Conservation (phyloP, 495 filamentous ascomycete genomes). For the Neurospora pannonica region DNA sequence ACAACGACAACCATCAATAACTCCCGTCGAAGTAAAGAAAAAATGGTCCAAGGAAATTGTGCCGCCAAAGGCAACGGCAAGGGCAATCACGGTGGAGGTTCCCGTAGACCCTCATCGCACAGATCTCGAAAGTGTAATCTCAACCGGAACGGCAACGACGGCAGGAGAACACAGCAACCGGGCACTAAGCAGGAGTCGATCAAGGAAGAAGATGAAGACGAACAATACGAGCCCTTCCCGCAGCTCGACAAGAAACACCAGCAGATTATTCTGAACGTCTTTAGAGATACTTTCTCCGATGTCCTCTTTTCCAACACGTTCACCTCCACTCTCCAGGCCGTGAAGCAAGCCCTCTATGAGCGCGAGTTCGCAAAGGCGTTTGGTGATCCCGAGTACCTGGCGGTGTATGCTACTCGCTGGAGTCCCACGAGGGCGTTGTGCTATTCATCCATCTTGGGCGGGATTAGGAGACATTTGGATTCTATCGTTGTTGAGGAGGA, state of each 20-base stretch:
- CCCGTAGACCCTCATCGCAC: not conserved
- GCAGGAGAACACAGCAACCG: not conserved
- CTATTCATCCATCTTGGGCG: constrained; percentile 58
- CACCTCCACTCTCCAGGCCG: constrained; percentile 52
- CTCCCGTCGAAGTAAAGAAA: too few species aligned
- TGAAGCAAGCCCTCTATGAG: constrained; percentile 77
- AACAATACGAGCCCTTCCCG: constrained; percentile 4
- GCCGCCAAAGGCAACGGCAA: not conserved
- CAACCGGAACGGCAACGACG: not conserved
- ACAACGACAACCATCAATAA: not conserved
- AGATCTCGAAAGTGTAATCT: not conserved
- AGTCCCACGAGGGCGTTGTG: constrained; percentile 73
- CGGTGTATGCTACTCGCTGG: constrained; percentile 81
- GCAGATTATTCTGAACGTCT: constrained; percentile 70
- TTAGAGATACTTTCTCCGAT: constrained; percentile 50
- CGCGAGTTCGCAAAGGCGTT: constrained; percentile 79
- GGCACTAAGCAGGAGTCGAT: not conserved
- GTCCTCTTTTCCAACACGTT: constrained; percentile 30
- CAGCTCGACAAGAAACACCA: constrained; percentile 38
- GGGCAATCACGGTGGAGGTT: not conserved
- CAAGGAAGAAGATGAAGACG: constrained; percentile 6
- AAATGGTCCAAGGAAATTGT: not conserved
- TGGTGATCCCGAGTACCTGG: constrained; percentile 52
- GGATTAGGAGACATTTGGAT: constrained; percentile 32
- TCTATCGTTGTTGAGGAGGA: not conserved